Conservation (phyloP, 371 early-diverging fungal species). For the Coemansia sp. region DNA sequence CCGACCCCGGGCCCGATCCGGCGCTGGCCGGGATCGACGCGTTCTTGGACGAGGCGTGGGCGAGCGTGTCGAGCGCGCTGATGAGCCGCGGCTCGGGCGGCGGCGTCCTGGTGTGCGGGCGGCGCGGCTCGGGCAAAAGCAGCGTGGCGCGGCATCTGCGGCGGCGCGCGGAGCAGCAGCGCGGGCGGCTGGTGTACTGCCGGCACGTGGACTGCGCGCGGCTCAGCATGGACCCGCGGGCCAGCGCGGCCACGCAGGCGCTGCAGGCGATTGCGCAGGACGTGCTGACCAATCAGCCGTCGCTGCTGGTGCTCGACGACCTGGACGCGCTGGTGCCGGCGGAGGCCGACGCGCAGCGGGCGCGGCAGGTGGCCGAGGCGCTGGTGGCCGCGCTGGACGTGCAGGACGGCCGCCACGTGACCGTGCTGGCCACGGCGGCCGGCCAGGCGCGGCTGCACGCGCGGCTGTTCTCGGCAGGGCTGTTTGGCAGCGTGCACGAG, state of each 20-base stretch:
- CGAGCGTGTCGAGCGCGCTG: conserved; percentile 28
- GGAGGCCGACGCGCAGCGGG: conserved; percentile 58
- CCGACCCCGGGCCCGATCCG: too few relatives aligned
- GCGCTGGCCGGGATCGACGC: conserved; percentile 36
- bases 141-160: conserved; percentile 60
- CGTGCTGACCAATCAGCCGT: conserved; percentile 78
- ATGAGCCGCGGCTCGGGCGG: conserved; percentile 47
- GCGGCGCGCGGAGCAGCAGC: conserved; percentile 42
- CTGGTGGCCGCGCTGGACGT: conserved; percentile 2
- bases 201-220: conserved; percentile 46
- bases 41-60: conserved; percentile 32
- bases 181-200: conserved; percentile 52
- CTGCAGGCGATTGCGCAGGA: conserved; percentile 63
- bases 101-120: conserved; percentile 77
- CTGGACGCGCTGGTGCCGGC: conserved; percentile 90
- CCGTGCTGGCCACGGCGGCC: conserved; percentile 50
- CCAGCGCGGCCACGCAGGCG: conserved; percentile 57
- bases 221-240: conserved; percentile 55
- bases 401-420: conserved; percentile 12
- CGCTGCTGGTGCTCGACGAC: conserved; percentile 93
- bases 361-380: conserved; percentile 16
- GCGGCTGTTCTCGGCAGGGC: conserved; percentile 22
- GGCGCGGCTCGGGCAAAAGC: conserved; percentile 87
- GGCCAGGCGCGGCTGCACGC: conserved; percentile 33
- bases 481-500: conserved; percentile 33